Conservation (phyloP, 305 asterid genomes). For the Plantago lanceolata region DNA sequence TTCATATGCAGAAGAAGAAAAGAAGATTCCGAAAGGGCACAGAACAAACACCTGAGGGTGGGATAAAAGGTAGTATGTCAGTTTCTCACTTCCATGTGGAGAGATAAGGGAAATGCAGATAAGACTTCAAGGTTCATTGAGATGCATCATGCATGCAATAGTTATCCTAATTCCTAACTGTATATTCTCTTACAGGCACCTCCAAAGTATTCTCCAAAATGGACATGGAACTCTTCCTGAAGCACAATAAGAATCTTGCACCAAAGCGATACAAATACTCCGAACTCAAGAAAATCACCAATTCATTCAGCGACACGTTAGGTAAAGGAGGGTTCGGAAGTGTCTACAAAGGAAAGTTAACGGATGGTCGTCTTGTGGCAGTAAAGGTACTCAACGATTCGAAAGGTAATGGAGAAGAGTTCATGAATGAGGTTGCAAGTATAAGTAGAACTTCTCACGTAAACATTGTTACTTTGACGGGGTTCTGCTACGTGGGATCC, state of each 20-base stretch:
- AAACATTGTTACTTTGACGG: not conserved
- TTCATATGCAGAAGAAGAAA: no score
- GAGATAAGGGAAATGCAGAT: no score
- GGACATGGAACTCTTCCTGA: not conserved
- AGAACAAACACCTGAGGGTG: no score
- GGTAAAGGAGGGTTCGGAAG: conserved; percentile 9
- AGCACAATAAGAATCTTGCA: conserved; percentile 1
- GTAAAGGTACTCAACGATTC: not conserved
- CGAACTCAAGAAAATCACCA: conserved; percentile 4
- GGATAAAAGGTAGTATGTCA: no score
- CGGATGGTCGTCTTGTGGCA: conserved; percentile 4
- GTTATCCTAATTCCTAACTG: no score
- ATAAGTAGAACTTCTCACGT: conserved; percentile 5
- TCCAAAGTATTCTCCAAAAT: no score
- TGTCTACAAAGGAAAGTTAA: conserved; percentile 3
- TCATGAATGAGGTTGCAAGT: conserved; percentile 9
- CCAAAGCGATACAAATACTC: not conserved
- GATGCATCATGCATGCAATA: no score
- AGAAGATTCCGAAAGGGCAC: no score
- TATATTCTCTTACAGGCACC: no score
- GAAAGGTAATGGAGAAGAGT: conserved; percentile 5
- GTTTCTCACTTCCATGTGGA: no score
- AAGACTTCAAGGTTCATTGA: no score
- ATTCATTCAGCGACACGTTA: conserved; percentile 1
- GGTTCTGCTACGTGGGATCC: conserved; percentile 1